Conservation (phyloP, 768 basidiomycete genomes). For the Dendrothele bispora region DNA sequence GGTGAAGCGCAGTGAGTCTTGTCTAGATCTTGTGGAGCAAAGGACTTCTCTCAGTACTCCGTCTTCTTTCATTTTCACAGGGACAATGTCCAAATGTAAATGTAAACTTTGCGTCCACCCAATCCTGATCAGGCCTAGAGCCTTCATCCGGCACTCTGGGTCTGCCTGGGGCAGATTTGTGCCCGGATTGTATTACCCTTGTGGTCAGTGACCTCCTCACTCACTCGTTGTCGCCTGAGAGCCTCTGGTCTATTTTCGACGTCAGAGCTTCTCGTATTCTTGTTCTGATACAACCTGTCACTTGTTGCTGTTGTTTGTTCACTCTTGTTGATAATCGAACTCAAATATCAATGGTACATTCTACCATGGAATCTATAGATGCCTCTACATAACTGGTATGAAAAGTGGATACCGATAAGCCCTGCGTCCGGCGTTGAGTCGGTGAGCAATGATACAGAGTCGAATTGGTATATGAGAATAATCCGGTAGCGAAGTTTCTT, state of each 20-base stretch:
- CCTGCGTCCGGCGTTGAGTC: too few relatives aligned
- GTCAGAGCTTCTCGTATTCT: not conserved
- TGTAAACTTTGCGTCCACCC: not conserved
- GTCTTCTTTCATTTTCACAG: not conserved
- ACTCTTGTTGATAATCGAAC: too few relatives aligned
- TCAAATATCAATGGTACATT: too few relatives aligned
- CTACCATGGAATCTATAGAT: too few relatives aligned
- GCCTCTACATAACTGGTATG: too few relatives aligned
- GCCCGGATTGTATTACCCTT: too few relatives aligned
- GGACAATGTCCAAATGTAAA: not conserved
- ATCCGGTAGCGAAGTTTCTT: too few relatives aligned
- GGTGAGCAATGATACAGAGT: too few relatives aligned
- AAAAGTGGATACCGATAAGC: too few relatives aligned
- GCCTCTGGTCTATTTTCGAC: not conserved
- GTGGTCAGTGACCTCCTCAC: not conserved
- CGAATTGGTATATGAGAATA: too few relatives aligned
- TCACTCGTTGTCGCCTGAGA: not conserved
- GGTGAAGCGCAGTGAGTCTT: conserved; percentile 55
- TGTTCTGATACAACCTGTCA: not conserved
- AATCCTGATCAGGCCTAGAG: not conserved
- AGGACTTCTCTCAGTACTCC: not conserved
- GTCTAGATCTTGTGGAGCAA: not conserved
- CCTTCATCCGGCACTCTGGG: not conserved
- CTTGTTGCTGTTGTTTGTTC: too few relatives aligned
- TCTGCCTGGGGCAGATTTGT: not conserved